phyloP scores from a whole-genome alignment of 2,329 filamentous ascomycete genomes.

The Basipetospora chlamydospora region DNA sequence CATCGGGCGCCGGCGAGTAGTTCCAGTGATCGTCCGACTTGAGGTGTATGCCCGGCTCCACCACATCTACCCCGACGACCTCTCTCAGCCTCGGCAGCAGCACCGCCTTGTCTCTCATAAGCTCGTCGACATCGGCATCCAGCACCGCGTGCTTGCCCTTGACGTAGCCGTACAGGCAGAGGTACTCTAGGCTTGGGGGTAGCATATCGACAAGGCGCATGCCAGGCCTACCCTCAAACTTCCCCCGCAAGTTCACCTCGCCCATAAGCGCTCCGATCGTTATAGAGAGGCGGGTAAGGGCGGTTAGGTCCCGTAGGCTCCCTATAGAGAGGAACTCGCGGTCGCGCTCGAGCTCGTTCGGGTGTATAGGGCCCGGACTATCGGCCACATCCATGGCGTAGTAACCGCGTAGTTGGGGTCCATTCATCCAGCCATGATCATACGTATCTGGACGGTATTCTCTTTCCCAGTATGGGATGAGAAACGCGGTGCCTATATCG shows the following conservation, averaged over 20 bases:
- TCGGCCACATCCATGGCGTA: neutral
- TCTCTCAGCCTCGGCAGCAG: constrained; percentile 6
- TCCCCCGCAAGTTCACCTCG: neutral
- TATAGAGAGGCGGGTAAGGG: constrained; percentile 6
- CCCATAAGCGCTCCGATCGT: neutral
- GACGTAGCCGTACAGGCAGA: constrained; percentile 8
- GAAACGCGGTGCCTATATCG: constrained; percentile 1
- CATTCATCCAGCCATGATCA: neutral
- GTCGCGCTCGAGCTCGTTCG: neutral
- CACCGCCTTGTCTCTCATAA: constrained; percentile 7
- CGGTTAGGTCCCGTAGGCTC: constrained; percentile 5
- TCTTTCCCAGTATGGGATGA: neutral
- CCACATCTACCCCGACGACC: neutral
- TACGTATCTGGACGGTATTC: neutral
- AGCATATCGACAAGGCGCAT: constrained; percentile 7
- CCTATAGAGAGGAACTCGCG: constrained; percentile 6
- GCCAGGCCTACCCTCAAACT: neutral
- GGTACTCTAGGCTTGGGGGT: constrained; percentile 7
- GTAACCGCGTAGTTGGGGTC: neutral
- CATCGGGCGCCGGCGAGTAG: too few species aligned
- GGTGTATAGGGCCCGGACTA: constrained; percentile 1
- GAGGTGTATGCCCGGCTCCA: neutral
- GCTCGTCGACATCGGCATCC: constrained; percentile 6
- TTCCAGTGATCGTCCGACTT: too few species aligned
- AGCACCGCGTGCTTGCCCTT: constrained; percentile 3